These are phyloP conservation scores for Blastobotrys persicus DNA, from an alignment of 1,139 yeast species.

Conservation along the genomic window DNA sequence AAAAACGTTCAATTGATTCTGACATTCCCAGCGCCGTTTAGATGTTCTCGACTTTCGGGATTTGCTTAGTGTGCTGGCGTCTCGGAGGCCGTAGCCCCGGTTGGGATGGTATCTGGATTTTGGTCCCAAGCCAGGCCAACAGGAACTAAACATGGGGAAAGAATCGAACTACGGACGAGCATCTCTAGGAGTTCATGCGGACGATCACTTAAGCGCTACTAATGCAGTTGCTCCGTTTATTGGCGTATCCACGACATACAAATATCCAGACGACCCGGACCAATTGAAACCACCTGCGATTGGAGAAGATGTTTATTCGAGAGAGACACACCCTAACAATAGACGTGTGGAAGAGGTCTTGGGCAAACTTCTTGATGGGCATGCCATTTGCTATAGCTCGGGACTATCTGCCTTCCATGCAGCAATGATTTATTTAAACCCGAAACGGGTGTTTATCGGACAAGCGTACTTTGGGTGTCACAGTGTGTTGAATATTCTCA, in stretches of 20 bases:
- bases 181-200: conserved; percentile 32
- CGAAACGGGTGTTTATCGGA: conserved; percentile 72
- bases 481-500: conserved; percentile 61
- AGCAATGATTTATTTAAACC: conserved; percentile 65
- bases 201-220: conserved; percentile 29
- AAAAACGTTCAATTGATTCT: too few relatives aligned
- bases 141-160: too few relatives aligned
- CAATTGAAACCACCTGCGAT: conserved; percentile 32
- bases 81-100: too few relatives aligned
- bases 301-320: conserved; percentile 52
- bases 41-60: too few relatives aligned
- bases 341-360: conserved; percentile 65
- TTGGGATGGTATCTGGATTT: too few relatives aligned
- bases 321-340: conserved; percentile 71
- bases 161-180: too few relatives aligned
- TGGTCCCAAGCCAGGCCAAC: too few relatives aligned
- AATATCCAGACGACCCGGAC: conserved; percentile 59
- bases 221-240: conserved; percentile 75
- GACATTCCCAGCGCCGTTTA: too few relatives aligned
- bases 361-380: conserved; percentile 50
- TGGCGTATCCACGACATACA: conserved; percentile 74
- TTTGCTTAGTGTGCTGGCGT: too few relatives aligned
- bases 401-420: conserved; percentile 84
- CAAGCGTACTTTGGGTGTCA: conserved; percentile 84
- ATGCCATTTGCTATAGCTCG: conserved; percentile 66